Evolutionary conservation across 2,329 filamentous ascomycete species (phyloP), one percentile per base, ranked within the genome.

Genomic region (Stagonosporopsis rhizophila): DNA sequence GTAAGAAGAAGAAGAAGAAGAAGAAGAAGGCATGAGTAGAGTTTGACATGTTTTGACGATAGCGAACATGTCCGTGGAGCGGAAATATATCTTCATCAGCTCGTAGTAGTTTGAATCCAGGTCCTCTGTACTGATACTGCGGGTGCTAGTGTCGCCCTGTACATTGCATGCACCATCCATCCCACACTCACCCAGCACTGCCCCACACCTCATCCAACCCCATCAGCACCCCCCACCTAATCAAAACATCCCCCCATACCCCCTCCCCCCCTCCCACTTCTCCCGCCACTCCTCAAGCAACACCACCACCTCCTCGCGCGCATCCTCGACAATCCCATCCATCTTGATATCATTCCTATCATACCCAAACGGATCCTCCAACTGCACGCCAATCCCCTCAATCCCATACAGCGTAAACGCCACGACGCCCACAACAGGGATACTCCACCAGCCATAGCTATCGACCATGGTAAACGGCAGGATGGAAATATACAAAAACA

Each of bases 341-440:
- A 88, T 86, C 67, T 87, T 87, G 73, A 89, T 88, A 67, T 88
- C 86, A 53, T 87, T 87, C 66, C 82, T 81, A 61, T 87, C 86
- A 52, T 86, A 86, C 2, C 86, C 86, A 68, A 89, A 88, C 1
- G 86, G 86, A 67, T 89, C 86, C 67, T 89, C 86, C 1, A 88
- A 76, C 70, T 87, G 85, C 3, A 80, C 81, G 11, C 85, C 86
- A 51, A 88, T 88, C 1, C 84, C 85, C 58, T 87, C 84, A 23
- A 87, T 87, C 0, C 85, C 85, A 58, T 89, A 88, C 2, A 88
- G 75, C 0, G 86, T 88, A 64, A 89, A 88, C 3, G 82, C 81
- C 4, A 88, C 81, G 12, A 88, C 79, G 1, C 80, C 81, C 0
- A 86, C 83, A 25, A 88, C 81, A 1, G 83, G 80, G 1, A 88